Base-by-base conservation (phyloP, 352 stramenopile genomes). In the Globisporangium cystogenes region DNA sequence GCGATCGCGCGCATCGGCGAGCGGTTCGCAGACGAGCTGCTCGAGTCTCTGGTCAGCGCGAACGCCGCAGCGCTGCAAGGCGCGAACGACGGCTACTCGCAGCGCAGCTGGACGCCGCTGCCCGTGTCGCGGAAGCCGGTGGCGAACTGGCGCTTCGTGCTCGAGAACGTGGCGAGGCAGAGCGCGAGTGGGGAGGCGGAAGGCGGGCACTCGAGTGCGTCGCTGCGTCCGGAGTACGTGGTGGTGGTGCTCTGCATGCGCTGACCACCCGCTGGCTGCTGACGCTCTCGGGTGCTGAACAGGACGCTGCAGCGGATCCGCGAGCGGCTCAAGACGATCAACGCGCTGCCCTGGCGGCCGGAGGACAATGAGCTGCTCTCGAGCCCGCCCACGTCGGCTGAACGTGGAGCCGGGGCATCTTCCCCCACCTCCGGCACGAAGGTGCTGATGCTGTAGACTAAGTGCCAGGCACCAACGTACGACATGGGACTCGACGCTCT, bases 61-160 rank as follows among this genome's bases (percentile, higher is more conserved):
- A 86, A 83, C 18, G 65, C 68, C 6, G 63, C 59, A 35, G 75
- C 68, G 2, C 60, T 86, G 14, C 75, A 83, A 59, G 75, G 75
- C 0, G 54, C 61, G 24, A 68, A 61, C 48, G 42, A 42, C 42
- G 55, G 21, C 40, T 76, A 74, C 48, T 60, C 68, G 47, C 70
- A 77, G 21, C 68, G 67, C 29, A 76, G 64, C 54, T 85, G 74
- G 76, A 77, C 70, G 44, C 72, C 72, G 7, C 62, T 87, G n/a
- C 72, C 76, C 16, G 57, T 61, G 18, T 76, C 71, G 43, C 75
- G 70, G 56, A 82, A 76, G 31, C 76, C 76, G 10, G 67, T 82
- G 36, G 76, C 76, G n/a, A 87, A 87, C 52, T 87, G 76, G 76
- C 67, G 72, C 36, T 86, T 87, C 51, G 74, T 86, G 35, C 53